Conservation (phyloP, 805 yeast genomes). For the Hemisphaericaspora nanyangensis region DNA sequence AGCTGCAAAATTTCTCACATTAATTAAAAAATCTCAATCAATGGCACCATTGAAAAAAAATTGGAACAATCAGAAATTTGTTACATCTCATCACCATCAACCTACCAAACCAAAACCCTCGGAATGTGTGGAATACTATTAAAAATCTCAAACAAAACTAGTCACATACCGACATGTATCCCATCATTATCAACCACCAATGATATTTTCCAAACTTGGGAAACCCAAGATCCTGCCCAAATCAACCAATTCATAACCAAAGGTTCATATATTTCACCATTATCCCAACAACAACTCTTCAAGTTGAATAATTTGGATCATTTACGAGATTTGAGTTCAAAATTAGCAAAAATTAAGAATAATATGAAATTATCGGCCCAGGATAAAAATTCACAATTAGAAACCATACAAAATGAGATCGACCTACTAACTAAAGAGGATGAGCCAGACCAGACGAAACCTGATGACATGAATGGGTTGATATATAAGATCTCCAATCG, state of each 20-base stretch:
- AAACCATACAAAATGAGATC: conserved; percentile 13
- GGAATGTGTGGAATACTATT: conserved; percentile 58
- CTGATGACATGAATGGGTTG: conserved; percentile 14
- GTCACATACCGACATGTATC: conserved; percentile 5
- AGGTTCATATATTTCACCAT: conserved; percentile 6
- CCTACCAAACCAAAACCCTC: neutral
- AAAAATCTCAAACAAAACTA: conserved; percentile 15
- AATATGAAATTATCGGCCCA: conserved; percentile 20
- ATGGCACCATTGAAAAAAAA: too few species aligned
- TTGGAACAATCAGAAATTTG: too few species aligned
- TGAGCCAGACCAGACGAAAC: neutral
- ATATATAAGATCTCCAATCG: conserved; percentile 48
- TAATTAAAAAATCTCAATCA: too few species aligned
- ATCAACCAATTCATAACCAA: conserved; percentile 4
- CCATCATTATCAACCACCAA: neutral
- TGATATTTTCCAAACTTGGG: conserved; percentile 7
- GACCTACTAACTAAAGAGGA: conserved; percentile 8
- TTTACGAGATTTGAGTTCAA: conserved; percentile 24
- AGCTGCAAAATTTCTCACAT: too few species aligned
- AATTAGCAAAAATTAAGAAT: conserved; percentile 23
- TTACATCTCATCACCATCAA: neutral
- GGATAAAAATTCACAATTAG: conserved; percentile 10
- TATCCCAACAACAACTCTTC: conserved; percentile 15
- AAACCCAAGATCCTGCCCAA: conserved; percentile 3
- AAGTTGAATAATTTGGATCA: conserved; percentile 25